Evolutionary conservation across 345 rosid species (phyloP), one percentile per base, ranked within the genome.

Genomic region (Brassica carinata): DNA sequence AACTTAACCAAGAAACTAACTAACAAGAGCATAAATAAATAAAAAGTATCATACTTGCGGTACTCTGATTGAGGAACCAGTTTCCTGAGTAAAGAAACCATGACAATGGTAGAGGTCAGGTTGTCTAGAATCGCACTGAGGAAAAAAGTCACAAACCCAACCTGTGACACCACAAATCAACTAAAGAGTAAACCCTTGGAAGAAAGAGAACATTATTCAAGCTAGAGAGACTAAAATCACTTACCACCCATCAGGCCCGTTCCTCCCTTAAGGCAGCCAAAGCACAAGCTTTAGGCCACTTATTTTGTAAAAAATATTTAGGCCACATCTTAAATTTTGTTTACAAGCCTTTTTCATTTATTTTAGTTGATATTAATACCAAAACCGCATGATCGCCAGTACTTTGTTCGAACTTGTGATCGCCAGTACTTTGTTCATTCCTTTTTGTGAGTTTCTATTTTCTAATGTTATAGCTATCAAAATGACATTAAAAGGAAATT

Each of bases 21-120:
- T 69, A 17, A 29, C 36, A 48, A 27, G 53, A 71, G 67, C 72
- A 58, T 45, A 7, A 43, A 64, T 11, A 70, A 69, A 23, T 23
- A 23, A 67, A 53, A 64, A 7, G 45, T 4, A 33, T 87, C 96
- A 62, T 91, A 95, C 97, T 89, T 95, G 90, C 98, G 94, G 85
- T 87, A 95, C 78, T 95, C 98, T 18, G 98, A 93, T 59, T 86
- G 87, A 74, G 98, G 97, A 69, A 93, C 91, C 69, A 91, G 86
- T 79, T 91, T 95, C 89, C 96, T 89, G 86, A 91, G 70, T 63
- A 93, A 84, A 76, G 99, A 95, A 77, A 95, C 98, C 99, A 93
- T 95, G 77, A 95, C 88, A 75, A 95, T 93, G 36, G 99, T 23
- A 23, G 26, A 23, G 26, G 26, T 23, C 26, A 23, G 26, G 26